These are phyloP conservation scores for Hibiscus syriacus DNA, from an alignment of 345 rosid species.

Conservation along the genomic window DNA sequence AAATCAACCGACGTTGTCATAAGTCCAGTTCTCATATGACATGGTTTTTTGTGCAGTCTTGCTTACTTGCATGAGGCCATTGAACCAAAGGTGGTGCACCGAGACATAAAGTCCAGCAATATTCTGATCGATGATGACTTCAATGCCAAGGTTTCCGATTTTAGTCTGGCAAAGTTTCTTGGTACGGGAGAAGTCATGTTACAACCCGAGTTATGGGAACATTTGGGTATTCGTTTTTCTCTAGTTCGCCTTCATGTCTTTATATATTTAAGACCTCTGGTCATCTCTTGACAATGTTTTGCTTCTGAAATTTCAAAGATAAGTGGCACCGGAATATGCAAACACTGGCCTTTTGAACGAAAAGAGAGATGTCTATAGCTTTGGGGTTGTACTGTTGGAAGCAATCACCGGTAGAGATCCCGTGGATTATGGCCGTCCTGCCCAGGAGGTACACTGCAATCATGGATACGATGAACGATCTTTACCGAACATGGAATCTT, in stretches of 20 bases:
- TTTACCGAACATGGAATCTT: not conserved
- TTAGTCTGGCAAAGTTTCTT: slow-evolving; percentile 93
- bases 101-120: slow-evolving; percentile 97
- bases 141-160: slow-evolving; percentile 92
- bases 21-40: slow-evolving; percentile 10
- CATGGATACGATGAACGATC: not conserved
- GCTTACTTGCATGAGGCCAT: slow-evolving; percentile 98
- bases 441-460: slow-evolving; percentile 55
- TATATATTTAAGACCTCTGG: not conserved
- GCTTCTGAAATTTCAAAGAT: slow-evolving; percentile 33
- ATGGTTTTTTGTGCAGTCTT: slow-evolving; percentile 52
- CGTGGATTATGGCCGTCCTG: slow-evolving; percentile 82
- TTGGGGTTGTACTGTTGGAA: slow-evolving; percentile 86
- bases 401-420: slow-evolving; percentile 96
- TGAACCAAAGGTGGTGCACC: slow-evolving; percentile 99
- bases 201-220: slow-evolving; percentile 99
- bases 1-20: not conserved
- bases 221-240: slow-evolving; percentile 59
- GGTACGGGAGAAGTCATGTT: slow-evolving; percentile 93
- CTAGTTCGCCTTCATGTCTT: not conserved
- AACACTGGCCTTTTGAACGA: slow-evolving; percentile 95
- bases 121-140: slow-evolving; percentile 87
- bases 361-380: slow-evolving; percentile 98
- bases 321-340: slow-evolving; percentile 99
- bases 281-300: not conserved